A percentile compares a stretch with the other conserved stretches of the same genome.
Evolutionary conservation across 1,139 yeast species (phyloP).

Genomic region (Candida sojae): DNA sequence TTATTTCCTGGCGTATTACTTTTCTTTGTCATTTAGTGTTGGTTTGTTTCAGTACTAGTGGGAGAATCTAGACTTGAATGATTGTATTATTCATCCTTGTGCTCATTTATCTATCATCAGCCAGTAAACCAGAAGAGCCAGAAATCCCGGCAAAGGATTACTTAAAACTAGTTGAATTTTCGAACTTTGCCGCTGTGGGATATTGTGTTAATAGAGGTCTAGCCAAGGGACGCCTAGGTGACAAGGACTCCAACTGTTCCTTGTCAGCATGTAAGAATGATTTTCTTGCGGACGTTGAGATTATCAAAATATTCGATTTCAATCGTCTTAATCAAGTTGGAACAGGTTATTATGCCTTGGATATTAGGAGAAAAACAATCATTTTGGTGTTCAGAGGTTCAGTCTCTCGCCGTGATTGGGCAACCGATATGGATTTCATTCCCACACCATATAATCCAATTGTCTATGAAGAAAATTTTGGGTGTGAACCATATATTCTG

Average conservation of each 20-base stretch:
- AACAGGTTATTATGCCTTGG: constrained; percentile 51
- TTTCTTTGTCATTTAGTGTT: neutral
- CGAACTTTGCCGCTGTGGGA: constrained; percentile 37
- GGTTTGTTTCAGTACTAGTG: neutral
- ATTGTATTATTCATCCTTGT: constrained; percentile 4
- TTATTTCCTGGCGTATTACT: neutral
- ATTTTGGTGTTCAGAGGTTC: constrained; percentile 59
- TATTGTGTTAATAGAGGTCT: constrained; percentile 41
- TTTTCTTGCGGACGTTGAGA: constrained; percentile 25
- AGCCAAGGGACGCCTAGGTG: constrained; percentile 24
- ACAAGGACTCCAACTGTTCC: constrained; percentile 22
- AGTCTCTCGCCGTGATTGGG: constrained; percentile 56
- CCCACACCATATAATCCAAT: constrained; percentile 44
- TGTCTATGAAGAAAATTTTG: constrained; percentile 15
- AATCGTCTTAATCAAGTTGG: constrained; percentile 51
- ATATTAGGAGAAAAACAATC: constrained; percentile 34
- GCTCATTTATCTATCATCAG: constrained; percentile 4
- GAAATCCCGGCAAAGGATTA: constrained; percentile 21
- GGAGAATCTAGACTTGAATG: neutral
- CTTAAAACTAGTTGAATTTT: constrained; percentile 30
- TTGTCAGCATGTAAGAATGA: constrained; percentile 21
- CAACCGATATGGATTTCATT: constrained; percentile 48
- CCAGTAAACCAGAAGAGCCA: neutral
- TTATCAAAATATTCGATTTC: constrained; percentile 37
- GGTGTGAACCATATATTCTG: constrained; percentile 13